Evolutionary conservation across 2,329 filamentous ascomycete genomes (phyloP).

Genomic region (Pseudocercospora ulei): DNA sequence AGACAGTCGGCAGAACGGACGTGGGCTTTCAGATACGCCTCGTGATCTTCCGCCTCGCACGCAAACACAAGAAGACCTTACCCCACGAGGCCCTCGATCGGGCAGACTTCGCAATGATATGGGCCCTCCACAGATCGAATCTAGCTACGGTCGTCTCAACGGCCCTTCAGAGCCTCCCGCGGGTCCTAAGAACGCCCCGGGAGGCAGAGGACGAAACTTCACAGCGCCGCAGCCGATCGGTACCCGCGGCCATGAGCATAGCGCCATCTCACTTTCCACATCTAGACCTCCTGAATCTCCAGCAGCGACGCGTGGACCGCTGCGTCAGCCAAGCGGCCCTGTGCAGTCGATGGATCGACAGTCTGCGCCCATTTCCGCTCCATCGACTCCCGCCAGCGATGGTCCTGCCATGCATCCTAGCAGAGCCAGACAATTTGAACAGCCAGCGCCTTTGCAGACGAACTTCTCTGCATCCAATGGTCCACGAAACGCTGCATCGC

Average conservation of each 20-base stretch:
- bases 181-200: constrained; percentile 44
- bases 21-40: constrained; percentile 25
- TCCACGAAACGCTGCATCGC: constrained; percentile 24
- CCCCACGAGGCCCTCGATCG: constrained; percentile 49
- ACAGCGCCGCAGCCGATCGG: constrained; percentile 30
- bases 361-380: constrained; percentile 23
- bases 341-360: constrained; percentile 20
- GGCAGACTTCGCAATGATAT: constrained; percentile 40
- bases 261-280: constrained; percentile 26
- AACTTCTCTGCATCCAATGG: constrained; percentile 20
- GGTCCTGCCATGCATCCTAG: constrained; percentile 30
- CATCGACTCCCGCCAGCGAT: constrained; percentile 27
- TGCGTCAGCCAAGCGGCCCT: constrained; percentile 17
- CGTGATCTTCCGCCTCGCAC: constrained; percentile 21
- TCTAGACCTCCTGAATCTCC: constrained; percentile 22
- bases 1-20: constrained; percentile 30
- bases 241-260: constrained; percentile 16
- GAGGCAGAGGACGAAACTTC: constrained; percentile 36
- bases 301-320: constrained; percentile 17
- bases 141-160: constrained; percentile 44
- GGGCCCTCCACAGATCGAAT: constrained; percentile 36
- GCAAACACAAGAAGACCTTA: constrained; percentile 34
- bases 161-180: constrained; percentile 45
- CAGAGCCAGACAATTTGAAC: constrained; percentile 23
- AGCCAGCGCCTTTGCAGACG: constrained; percentile 28